Evolutionary conservation across 768 basidiomycete genomes (phyloP), one percentile per base, ranked within the genome.

Genomic region (Kondoa malvinella): DNA sequence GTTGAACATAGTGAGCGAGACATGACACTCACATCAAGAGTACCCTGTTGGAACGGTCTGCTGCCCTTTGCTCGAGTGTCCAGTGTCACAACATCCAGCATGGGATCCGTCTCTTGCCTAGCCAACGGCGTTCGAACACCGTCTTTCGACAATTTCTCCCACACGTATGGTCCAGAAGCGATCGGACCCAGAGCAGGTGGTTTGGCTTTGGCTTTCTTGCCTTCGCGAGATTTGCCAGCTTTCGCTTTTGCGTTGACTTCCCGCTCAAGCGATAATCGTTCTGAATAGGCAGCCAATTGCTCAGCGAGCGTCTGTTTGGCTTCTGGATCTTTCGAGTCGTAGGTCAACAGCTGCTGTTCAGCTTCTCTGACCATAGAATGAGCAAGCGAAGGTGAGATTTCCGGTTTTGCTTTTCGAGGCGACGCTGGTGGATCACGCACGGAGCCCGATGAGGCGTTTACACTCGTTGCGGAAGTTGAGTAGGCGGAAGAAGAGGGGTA

Each of bases 221-320:
- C 21, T 50, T 8, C 12, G 8, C 40, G 40, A 50, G 40, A 50
- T 50, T n/a, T n/a, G n/a, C n/a, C n/a, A n/a, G 40, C 8, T 50
- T 21, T 50, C 8, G 40, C 40, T 50, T 50, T 50, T 8, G 40
- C 40, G 4, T 34, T 34, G 30, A 69, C 27, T 32, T 69, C 69
- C 17, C 69, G 27, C 61, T 69, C 67, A 8, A 69, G 66, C 26
- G 66, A 29, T 29, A 69, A 56, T 1, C 66, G 60, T 15, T 69
- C 69, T 2, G 66, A 58, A 32, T 69, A 69, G 3, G 69, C 69
- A 17, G 69, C 69, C 26, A 69, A 27, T 33, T 69, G 69, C 66
- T 69, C 65, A 2, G 69, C 66, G 3, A 69, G 66, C 1, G 69
- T 66, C n/a, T 27, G 69, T 32, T 67, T 65, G n/a, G 34, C 32